Base-by-base conservation (phyloP, 805 yeast species). In the Ogataea pilisensis region DNA sequence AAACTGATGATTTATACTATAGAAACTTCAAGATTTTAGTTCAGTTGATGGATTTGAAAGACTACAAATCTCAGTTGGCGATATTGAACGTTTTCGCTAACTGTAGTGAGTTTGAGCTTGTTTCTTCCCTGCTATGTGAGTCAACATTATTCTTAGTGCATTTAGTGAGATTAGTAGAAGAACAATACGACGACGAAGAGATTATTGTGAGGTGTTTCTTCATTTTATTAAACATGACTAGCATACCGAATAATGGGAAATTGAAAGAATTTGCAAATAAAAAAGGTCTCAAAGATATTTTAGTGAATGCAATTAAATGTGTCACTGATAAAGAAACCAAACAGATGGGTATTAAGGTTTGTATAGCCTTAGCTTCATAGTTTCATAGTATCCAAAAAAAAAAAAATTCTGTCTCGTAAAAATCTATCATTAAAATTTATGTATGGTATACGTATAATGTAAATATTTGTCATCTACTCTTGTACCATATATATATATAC, bases 1-100 rank as follows among this genome's bases (percentile, higher is more conserved):
- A 26, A 13, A 72, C 65, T 9, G 57, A 57, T 11, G 54, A 58
- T 19, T 47, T 52, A 12, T 64, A 70, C 41, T 55, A 58, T 31
- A 59, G 55, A 38, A 71, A 73, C 45, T 77, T 71, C 41, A 64
- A 64, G 8, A 53, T 65, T 0, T 40, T 72, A 14, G 71, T 68
- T 3, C 71, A 69, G 46, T 53, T 70, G 40, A 58, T 69, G 36
- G 55, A 64, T 33, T 46, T 71, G 22, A 57, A 59, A 5, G 74
- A 73, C 44, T 4, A 53, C 1, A 57, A 61, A 24, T 64, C 78
- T 0, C 79, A 73, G 48, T 21, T 48, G 3, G 60, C 63, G 1
- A 45, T 53, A 1, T 40, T 65, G 39, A 61, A 59, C 34, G 48
- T 65, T 1, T 63, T 65, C 47, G 61, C 64, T 14, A 58, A 56